A percentile compares a stretch with the other conserved stretches of the same genome.
Evolutionary conservation across 2,329 filamentous ascomycete genomes (phyloP).

Genomic region (Aplosporella prunicola): DNA sequence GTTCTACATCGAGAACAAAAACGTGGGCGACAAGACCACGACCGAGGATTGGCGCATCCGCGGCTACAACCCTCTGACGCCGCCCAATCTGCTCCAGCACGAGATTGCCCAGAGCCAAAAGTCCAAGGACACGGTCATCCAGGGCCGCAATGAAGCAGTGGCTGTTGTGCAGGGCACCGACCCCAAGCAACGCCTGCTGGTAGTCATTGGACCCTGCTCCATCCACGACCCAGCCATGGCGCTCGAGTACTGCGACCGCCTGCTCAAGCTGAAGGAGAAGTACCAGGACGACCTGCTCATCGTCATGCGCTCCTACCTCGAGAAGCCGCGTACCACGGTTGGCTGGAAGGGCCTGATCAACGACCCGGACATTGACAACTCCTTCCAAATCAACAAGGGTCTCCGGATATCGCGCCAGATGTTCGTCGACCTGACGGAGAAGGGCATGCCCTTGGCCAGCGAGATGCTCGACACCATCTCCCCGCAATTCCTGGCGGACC

Average conservation of each 20-base stretch:
- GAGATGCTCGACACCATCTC: constrained; percentile 99
- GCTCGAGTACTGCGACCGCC: constrained; percentile 81
- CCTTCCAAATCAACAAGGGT: constrained; percentile 98
- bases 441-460: constrained; percentile 90
- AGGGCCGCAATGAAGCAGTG: constrained; percentile 51
- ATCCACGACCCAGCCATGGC: constrained; percentile 91
- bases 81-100: constrained; percentile 89
- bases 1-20: constrained; percentile 43
- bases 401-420: constrained; percentile 77
- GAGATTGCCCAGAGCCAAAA: constrained; percentile 58
- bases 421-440: constrained; percentile 82
- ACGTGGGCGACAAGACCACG: constrained; percentile 39
- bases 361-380: constrained; percentile 95
- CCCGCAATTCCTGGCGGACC: constrained; percentile 89
- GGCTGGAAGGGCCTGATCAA: constrained; percentile 99
- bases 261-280: constrained; percentile 75
- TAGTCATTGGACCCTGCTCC: constrained; percentile 91
- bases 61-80: constrained; percentile 86
- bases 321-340: constrained; percentile 95
- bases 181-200: constrained; percentile 50
- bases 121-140: constrained; percentile 47
- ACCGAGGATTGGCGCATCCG: constrained; percentile 49
- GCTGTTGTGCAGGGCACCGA: constrained; percentile 53
- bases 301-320: constrained; percentile 95
- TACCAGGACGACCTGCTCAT: constrained; percentile 84